Evolutionary conservation across 495 filamentous ascomycete species (phyloP).

Genomic region (Cryomyces minteri): DNA sequence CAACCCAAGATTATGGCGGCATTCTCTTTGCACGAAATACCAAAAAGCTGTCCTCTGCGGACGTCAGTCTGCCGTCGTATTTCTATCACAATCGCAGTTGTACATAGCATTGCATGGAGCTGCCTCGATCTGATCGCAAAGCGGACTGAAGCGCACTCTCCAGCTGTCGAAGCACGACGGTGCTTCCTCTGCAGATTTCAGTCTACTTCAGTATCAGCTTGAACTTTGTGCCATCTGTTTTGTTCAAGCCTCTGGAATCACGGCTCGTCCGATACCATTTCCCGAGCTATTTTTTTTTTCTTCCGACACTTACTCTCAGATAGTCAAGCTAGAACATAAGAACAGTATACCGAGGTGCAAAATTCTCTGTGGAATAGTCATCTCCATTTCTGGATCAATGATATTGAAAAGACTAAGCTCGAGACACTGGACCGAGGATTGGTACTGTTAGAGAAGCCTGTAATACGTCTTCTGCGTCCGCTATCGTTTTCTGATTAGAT

Average conservation of each 20-base stretch:
- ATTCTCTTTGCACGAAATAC: conserved; percentile 16
- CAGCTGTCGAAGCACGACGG: conserved; percentile 25
- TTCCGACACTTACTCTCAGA: no score
- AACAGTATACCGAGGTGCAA: no score
- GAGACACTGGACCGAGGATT: no score
- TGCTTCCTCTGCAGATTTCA: conserved; percentile 18
- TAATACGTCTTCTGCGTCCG: no score
- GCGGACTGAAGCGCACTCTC: conserved; percentile 27
- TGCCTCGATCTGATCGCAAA: conserved; percentile 27
- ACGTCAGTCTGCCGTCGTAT: conserved; percentile 21
- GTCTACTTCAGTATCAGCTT: conserved; percentile 30
- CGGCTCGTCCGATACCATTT: conserved; percentile 5
- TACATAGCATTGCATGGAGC: conserved; percentile 26
- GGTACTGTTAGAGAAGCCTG: no score
- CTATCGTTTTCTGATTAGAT: no score
- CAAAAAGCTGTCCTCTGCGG: conserved; percentile 10
- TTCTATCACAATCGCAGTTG: conserved; percentile 24
- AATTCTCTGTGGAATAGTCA: no score
- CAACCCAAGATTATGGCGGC: conserved; percentile 14
- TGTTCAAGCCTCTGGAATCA: conserved; percentile 19
- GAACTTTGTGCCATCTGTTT: conserved; percentile 28
- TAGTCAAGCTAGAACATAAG: no score
- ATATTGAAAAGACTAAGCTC: no score
- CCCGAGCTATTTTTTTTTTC: no score
- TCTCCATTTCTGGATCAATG: no score